These are phyloP conservation scores for Aspergillus tubingensis DNA, from an alignment of 2,329 filamentous ascomycete genomes.

Conservation along the genomic window DNA sequence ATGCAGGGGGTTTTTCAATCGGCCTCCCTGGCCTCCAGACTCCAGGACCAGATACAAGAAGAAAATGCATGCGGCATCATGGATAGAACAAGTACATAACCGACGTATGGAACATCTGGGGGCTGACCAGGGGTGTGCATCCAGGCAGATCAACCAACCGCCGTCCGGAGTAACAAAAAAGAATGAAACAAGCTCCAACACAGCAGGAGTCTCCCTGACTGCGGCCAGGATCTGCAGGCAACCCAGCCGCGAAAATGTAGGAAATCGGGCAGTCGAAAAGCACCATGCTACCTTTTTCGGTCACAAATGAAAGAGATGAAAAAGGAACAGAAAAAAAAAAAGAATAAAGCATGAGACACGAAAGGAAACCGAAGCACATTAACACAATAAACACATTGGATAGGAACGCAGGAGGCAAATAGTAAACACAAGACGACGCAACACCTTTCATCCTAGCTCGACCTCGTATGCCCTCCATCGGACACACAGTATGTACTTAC, in stretches of 20 bases:
- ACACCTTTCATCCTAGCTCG: conserved; percentile 19
- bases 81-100: conserved; percentile 16
- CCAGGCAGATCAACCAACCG: conserved; percentile 2
- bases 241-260: conserved; percentile 20
- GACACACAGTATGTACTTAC: conserved; percentile 26
- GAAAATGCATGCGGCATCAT: conserved; percentile 14
- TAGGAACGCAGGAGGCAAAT: conserved; percentile 5
- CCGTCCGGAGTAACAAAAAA: not conserved
- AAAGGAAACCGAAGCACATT: conserved; percentile 8
- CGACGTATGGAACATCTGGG: conserved; percentile 21
- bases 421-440: conserved; percentile 9
- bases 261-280: conserved; percentile 17
- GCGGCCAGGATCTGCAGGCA: conserved; percentile 6
- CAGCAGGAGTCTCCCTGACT: not conserved
- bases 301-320: conserved; percentile 5
- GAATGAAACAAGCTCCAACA: conserved; percentile 4
- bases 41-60: conserved; percentile 9
- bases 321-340: conserved; percentile 9
- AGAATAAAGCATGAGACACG: conserved; percentile 4
- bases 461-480: conserved; percentile 22
- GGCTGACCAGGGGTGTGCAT: conserved; percentile 16
- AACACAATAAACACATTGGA: conserved; percentile 9
- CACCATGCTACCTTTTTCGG: conserved; percentile 12
- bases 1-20: not conserved
- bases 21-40: not conserved